These are phyloP conservation scores for Leishmania major DNA, from an alignment of 208 protist species.

Conservation along the genomic window DNA sequence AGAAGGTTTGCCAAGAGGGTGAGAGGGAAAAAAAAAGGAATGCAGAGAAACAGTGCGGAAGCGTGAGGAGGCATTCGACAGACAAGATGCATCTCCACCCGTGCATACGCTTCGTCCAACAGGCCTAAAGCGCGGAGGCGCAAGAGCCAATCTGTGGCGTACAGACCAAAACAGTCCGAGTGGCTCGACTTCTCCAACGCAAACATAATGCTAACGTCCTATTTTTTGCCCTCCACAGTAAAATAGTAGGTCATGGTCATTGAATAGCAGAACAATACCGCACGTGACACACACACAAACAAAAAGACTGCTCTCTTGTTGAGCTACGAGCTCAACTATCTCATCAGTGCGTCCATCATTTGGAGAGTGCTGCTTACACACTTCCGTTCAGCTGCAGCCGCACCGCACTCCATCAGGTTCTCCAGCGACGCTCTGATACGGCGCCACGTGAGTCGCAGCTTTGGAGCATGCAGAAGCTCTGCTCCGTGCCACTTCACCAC, in stretches of 20 bases:
- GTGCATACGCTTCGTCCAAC: not conserved
- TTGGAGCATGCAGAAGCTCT: not conserved
- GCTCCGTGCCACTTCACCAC: not conserved
- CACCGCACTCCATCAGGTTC: conserved; percentile 10
- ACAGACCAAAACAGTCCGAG: no score
- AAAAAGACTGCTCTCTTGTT: not conserved
- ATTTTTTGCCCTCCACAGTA: not conserved
- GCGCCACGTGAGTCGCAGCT: conserved; percentile 21
- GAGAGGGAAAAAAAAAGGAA: not conserved
- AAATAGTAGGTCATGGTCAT: not conserved
- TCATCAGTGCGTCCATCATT: not conserved
- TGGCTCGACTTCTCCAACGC: no score
- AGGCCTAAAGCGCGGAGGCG: not conserved
- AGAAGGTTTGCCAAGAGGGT: not conserved
- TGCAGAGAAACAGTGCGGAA: not conserved
- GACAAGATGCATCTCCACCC: not conserved
- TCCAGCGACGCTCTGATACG: conserved; percentile 15
- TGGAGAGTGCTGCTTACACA: conserved; percentile 1
- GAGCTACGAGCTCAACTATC: not conserved
- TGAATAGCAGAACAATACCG: not conserved
- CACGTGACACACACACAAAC: not conserved
- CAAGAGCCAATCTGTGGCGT: not conserved
- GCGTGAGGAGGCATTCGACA: not conserved
- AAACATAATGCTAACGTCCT: not conserved
- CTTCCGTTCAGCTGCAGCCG: not conserved